A percentile compares a stretch with the other conserved stretches of the same genome.
Evolutionary conservation across 2,329 filamentous ascomycete genomes (phyloP).

Genomic region (Tolypocladium pustulatum): DNA sequence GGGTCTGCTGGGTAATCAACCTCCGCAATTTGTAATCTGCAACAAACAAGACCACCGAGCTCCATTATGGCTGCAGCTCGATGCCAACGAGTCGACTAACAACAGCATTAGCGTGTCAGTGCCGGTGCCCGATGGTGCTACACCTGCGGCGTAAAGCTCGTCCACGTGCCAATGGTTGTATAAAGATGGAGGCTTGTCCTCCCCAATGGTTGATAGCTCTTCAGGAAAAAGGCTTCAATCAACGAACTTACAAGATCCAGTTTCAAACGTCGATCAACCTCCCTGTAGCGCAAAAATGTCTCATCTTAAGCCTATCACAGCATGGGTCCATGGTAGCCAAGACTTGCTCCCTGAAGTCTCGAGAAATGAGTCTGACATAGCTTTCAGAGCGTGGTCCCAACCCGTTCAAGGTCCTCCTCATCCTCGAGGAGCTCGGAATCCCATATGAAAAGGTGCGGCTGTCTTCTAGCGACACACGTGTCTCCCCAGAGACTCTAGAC

Average conservation of each 20-base stretch:
- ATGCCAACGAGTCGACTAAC: background rate
- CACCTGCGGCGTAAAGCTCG: background rate
- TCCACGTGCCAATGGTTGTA: background rate
- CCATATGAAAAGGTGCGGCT: constrained; percentile 18
- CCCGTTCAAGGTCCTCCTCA: constrained; percentile 20
- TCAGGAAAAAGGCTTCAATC: no score
- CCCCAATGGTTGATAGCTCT: background rate
- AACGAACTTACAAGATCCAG: no score
- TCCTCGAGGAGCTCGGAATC: constrained; percentile 24
- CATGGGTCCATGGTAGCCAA: constrained; percentile 7
- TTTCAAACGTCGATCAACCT: no score
- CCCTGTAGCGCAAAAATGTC: constrained; percentile 3
- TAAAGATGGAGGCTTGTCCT: background rate
- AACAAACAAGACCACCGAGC: background rate
- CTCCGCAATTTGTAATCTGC: background rate
- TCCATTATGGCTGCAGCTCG: background rate
- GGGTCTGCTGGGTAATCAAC: background rate
- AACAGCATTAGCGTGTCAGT: background rate
- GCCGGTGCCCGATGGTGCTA: background rate
- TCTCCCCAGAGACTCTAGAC: background rate
- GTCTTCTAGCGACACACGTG: background rate
- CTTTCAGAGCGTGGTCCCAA: constrained; percentile 16
- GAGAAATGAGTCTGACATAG: background rate
- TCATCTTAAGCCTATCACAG: constrained; percentile 9
- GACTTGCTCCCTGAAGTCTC: no score